Base-by-base conservation (phyloP, 1,139 yeast species). In the Nadsonia starkeyi-henricii region DNA sequence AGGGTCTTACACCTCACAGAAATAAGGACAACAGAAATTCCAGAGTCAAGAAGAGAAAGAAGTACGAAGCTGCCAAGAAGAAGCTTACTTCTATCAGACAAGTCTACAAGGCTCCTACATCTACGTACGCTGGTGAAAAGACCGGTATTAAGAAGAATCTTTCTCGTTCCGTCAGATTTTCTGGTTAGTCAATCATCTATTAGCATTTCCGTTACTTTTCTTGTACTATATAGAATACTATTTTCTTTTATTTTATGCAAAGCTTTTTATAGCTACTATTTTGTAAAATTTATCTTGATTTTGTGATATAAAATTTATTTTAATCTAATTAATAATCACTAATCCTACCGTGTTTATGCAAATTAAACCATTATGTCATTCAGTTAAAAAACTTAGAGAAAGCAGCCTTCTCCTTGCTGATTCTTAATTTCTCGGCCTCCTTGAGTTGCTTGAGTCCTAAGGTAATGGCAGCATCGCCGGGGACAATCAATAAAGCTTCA, bases 31-130 rank as follows among this genome's bases (percentile, higher is more conserved):
- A 84, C 72, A 77, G 97, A 69, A 93, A 91, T 64, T 78, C 97
- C 43, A 82, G 99, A 69, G 97, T 91, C 62, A 91, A 91, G 74
- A 91, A 91, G 94, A 83, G 97, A 75, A 85, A 81, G 79, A 86
- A 86, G 78, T 91, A 85, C 70, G 97, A 86, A 55, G 76, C 78
- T 64, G 98, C 99, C 42, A 81, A 88, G 71, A 89, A 88, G 86
- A 88, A 88, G 66, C 81, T 93, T 64, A 81, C 81, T 62, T 82
- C 95, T 52, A 83, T 85, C 54, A 81, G 96, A 66, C 86, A 85
- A 52, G 96, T 88, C 26, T 88, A 82, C 72, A 76, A 81, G 58
- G 80, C 78, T 45, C 85, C 80, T 58, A 73, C 77, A 53, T 88
- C 96, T 48, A 81, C 95, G 2, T 91, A 93, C 66, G 82, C 76